A percentile compares a stretch with the other conserved stretches of the same genome.
These are phyloP conservation scores for Vickermania ingenoplastis DNA, from an alignment of 208 protist species.

Conservation along the genomic window DNA sequence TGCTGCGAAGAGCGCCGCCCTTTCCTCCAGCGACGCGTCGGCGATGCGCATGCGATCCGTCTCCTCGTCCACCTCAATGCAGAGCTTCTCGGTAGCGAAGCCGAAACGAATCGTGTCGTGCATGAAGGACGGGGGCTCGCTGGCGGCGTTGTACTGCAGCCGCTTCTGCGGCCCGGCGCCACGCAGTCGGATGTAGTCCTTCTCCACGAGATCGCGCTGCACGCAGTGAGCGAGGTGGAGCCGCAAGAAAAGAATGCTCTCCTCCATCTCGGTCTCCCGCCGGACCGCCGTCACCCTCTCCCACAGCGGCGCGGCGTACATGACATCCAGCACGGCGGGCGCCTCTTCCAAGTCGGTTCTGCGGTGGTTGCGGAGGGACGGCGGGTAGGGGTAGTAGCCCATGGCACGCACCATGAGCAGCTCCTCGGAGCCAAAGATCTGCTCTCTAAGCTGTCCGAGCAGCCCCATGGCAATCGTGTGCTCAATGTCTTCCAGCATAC, in stretches of 20 bases:
- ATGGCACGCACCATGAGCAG: slow-evolving; percentile 31
- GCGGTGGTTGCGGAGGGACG: slow-evolving; percentile 10
- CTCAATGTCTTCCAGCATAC: slow-evolving; percentile 30
- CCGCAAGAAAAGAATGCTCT: slow-evolving; percentile 44
- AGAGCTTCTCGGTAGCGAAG: slow-evolving; percentile 35
- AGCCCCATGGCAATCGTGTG: slow-evolving; percentile 8
- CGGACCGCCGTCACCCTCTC: slow-evolving; percentile 50
- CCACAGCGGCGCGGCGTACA: slow-evolving; percentile 46
- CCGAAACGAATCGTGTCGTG: slow-evolving; percentile 39
- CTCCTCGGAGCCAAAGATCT: slow-evolving; percentile 27
- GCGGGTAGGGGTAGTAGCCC: slow-evolving; percentile 15
- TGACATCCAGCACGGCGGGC: slow-evolving; percentile 18
- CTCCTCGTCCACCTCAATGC: slow-evolving; percentile 39
- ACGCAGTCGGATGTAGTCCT: slow-evolving; percentile 20
- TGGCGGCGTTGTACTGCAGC: slow-evolving; percentile 1
- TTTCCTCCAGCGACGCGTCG: slow-evolving; percentile 17
- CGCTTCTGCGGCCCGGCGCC: slow-evolving; percentile 8
- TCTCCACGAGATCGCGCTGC: slow-evolving; percentile 33
- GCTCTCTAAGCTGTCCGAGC: slow-evolving; percentile 16
- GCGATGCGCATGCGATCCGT: slow-evolving; percentile 47
- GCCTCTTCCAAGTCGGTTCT: slow-evolving; percentile 3
- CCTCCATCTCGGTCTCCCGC: slow-evolving; percentile 54
- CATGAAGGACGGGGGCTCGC: slow-evolving; percentile 13
- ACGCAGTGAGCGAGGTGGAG: slow-evolving; percentile 30
- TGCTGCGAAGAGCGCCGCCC: slow-evolving; percentile 3